Evolutionary conservation across 2,329 filamentous ascomycete genomes (phyloP), one percentile per base, ranked within the genome.

Genomic region (Colletotrichum caudatum): DNA sequence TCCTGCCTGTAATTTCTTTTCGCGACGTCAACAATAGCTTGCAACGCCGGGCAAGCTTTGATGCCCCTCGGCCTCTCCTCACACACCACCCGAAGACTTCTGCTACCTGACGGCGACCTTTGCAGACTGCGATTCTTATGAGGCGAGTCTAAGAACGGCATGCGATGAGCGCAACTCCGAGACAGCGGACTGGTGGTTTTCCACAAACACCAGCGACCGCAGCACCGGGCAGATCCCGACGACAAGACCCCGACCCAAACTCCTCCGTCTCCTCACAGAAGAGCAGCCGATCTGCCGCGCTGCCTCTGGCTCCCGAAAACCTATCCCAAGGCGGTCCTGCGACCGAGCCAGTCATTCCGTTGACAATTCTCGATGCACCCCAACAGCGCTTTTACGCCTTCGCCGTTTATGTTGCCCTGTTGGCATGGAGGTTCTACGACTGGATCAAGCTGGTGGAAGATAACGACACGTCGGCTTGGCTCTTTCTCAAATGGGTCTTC

Each of bases 401-500:
- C 74, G 91, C 90, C n/a, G 82, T 97, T 74, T 98, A 97, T 80
- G 81, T 91, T 53, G 85, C 88, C 41, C 83, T 99, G 33, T 88
- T 93, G 81, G 91, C 90, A 72, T 98, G 94, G 92, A 92, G 94
- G 77, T 82, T 96, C 44, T 97, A 94, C 81, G 94, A 99, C 83
- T 97, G 93, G 85, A 89, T 91, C 74, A 89, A 89, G 69, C 83
- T 95, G 73, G 87, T 94, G 50, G 91, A 95, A 69, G 93, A 95
- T 74, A 93, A 97, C 74, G 89, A 93, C 70, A 92, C 94, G 77
- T 97, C 95, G n/a, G 91, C 96, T 73, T 93, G 91, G 88, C 87
- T 95, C 60, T 98, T 98, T 79, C 84, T 97, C 78, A 99, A 98
- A 88, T 99, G 96, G 96, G 89, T 93, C 74, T 86, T 91, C 69